Base-by-base conservation (phyloP, 2,329 filamentous ascomycete genomes). In the Leptodontidium sp. region DNA sequence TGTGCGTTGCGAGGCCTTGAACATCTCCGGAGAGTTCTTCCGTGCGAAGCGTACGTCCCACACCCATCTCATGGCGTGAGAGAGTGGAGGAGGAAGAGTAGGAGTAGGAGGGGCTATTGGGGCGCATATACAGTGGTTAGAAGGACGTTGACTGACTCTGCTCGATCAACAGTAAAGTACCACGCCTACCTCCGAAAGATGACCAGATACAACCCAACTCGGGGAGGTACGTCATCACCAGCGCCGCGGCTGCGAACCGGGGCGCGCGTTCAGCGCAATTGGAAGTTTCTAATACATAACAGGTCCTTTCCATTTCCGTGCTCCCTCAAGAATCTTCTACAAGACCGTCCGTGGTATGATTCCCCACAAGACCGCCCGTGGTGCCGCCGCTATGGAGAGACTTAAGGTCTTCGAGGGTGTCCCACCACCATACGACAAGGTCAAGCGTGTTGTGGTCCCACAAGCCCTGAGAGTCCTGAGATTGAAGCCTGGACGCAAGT, bases 1-100 rank as follows among this genome's bases (percentile, higher is more conserved):
- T 79, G 96, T 99, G 84, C 93, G 96, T 89, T 97, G 93, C 87
- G 96, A 99, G 88, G 94, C 93, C 80, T 91, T 99, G 85, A 99
- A 99, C 91, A 99, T 99, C 90, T 99, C 96, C 79, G 96, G 96
- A 87, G 96, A 98, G 89, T 99, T 99, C 93, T 99, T 99, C 93
- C 94, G 96, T 85, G 91, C 95, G 79, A 99, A 99, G 92, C 92
- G 96, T 99, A 97, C 86, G 95, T 97, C 81, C 32, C 70, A 66
- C 68, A 73, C 59, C 65, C 52, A 61, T 68, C 59, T 21, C 47
- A 45, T 52, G 61, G 32, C 47, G 64, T 40, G 40, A 50, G 59
- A 49, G 47, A n/a, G 58, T 66, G n/a, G 65, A 63, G 68, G 65
- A 70, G 53, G 66, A 14, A 64, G 57, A 47, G 21, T 21, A 21